Evolutionary conservation across 2,329 filamentous ascomycete species (phyloP), one percentile per base, ranked within the genome.

Genomic region (Nothophoma quercina): DNA sequence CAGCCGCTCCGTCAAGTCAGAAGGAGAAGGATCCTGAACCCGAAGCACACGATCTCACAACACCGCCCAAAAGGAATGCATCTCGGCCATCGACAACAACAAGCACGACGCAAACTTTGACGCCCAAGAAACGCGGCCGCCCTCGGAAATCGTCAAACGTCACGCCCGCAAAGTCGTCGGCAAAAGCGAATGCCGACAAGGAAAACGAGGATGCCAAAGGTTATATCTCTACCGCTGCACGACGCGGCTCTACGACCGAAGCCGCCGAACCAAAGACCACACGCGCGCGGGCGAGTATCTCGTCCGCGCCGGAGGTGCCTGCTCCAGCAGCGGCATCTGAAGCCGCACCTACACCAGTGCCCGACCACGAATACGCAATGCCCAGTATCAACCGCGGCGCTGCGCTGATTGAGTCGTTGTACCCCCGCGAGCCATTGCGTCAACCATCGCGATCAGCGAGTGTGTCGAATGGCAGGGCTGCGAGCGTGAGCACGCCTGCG

Each of bases 101-200:
- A 15, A 39, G 38, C 30, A 15, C 34, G 15, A 36, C 15, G 7
- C 29, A 32, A 15, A 5, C 15, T 2, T 15, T 3, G 15, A 30
- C 45, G 5, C 51, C 53, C 13, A 61, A 58, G 50, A 63, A 63
- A 32, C 55, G 54, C 28, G 60, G 55, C 5, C 55, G 56, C 8
- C 53, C 58, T 15, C 45, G 53, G 6, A 56, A 55, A n/a, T 59
- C 52, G 4, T 53, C 55, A n/a, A 23, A 43, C 28, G 42, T 10
- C 42, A 35, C 40, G 7, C 40, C 40, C n/a, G 39, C 28, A n/a
- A 36, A 42, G 10, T 16, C 32, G 1, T 13, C 25, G n/a, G 10
- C 45, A 29, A 26, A 53, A 44, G 7, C 26, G 16, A n/a, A n/a
- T n/a, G n/a, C n/a, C n/a, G n/a, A n/a, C n/a, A n/a, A n/a, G n/a